Evolutionary conservation across 257 asterid species (phyloP).

Genomic region (Solanum pennellii): DNA sequence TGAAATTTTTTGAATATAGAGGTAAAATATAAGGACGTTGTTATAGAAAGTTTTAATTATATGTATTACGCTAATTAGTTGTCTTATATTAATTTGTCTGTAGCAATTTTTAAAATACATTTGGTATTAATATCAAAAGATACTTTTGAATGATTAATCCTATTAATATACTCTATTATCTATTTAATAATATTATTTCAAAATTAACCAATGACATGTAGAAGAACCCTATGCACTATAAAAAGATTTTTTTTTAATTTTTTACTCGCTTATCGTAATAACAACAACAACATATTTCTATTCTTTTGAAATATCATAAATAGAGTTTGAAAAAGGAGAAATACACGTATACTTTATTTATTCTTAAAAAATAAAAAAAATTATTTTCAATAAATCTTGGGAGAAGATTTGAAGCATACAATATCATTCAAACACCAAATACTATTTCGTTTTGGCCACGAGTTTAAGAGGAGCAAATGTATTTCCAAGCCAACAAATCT

Average conservation of each 20-base stretch:
- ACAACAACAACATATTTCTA: not conserved
- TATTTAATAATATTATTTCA: not conserved
- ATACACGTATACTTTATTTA: too few species aligned
- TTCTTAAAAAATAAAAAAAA: too few species aligned
- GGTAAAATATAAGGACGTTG: not conserved
- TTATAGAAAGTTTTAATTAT: too few species aligned
- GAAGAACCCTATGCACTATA: not conserved
- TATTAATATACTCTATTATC: not conserved
- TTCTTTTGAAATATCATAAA: too few species aligned
- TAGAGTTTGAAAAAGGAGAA: not conserved
- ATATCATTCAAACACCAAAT: not conserved
- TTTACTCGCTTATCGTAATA: not conserved
- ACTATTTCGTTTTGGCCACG: not conserved
- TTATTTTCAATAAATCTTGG: too few species aligned
- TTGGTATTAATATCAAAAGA: too few species aligned
- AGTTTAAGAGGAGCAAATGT: not conserved
- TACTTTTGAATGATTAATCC: not conserved
- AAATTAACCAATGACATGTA: not conserved
- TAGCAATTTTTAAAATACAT: too few species aligned
- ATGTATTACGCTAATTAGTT: not conserved
- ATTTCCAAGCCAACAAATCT: not conserved
- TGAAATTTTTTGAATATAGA: not conserved
- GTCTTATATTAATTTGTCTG: not conserved
- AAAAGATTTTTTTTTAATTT: too few species aligned
- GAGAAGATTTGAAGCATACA: not conserved